Conservation (phyloP, 345 rosid species). For the Bruguiera sexangula region DNA sequence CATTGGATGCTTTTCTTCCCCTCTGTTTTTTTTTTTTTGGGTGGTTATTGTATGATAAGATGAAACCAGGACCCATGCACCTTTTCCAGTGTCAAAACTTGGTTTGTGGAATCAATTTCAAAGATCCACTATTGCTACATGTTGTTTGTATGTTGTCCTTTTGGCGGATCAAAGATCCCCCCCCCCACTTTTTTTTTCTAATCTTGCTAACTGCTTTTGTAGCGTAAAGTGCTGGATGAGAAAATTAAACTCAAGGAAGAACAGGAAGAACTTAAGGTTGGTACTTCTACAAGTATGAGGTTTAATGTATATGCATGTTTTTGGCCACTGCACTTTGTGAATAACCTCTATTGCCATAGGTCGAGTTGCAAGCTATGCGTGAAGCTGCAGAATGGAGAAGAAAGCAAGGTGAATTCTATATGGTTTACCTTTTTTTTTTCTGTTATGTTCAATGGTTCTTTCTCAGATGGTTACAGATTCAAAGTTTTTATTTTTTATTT, state of each 20-base stretch:
- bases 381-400: conserved; percentile 97
- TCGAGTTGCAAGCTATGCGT: conserved; percentile 73
- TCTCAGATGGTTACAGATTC: too few relatives aligned
- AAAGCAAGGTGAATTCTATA: conserved; percentile 49
- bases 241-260: conserved; percentile 87
- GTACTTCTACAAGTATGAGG: conserved; percentile 16
- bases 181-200: neutral
- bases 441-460: too few relatives aligned
- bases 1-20: neutral
- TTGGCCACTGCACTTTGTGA: neutral
- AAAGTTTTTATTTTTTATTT: too few relatives aligned
- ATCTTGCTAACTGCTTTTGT: conserved; percentile 20
- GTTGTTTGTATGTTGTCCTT: too few relatives aligned
- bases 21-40: neutral
- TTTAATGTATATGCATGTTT: neutral
- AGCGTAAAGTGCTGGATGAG: conserved; percentile 87
- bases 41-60: neutral
- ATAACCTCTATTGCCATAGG: conserved; percentile 38
- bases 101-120: too few relatives aligned
- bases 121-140: too few relatives aligned
- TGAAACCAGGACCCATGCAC: neutral
- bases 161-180: too few relatives aligned
- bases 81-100: too few relatives aligned
- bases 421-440: neutral
- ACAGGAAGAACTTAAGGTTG: conserved; percentile 79